phyloP scores from a whole-genome alignment of 169 alveolate species.

The Cryptosporidium sp. region DNA sequence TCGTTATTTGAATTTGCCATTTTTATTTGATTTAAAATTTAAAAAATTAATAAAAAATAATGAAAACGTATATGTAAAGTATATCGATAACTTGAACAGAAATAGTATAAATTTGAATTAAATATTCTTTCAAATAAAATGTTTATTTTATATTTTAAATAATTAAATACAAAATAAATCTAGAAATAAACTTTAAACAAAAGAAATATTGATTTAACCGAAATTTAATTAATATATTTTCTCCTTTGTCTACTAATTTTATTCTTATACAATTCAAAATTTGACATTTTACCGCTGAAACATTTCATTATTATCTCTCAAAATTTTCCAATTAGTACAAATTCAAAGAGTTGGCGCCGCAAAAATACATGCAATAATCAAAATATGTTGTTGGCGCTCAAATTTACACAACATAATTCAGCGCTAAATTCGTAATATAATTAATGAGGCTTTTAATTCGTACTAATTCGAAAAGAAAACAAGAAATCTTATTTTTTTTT shows the following conservation, averaged over 20 bases:
- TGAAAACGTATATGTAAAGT: not conserved
- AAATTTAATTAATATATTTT: not conserved
- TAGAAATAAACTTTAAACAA: too few species aligned
- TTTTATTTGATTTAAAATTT: not conserved
- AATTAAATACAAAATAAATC: not conserved
- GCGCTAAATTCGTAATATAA: not conserved
- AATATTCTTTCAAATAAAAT: too few species aligned
- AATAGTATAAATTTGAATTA: too few species aligned
- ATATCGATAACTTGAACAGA: not conserved
- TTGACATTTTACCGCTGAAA: conserved; percentile 19
- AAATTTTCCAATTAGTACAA: not conserved
- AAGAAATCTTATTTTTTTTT: too few species aligned
- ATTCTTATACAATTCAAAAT: not conserved
- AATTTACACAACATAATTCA: not conserved
- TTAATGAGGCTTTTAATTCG: too few species aligned
- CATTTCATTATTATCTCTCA: not conserved
- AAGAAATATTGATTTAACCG: not conserved
- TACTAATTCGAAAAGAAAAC: not conserved
- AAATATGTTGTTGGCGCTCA: not conserved
- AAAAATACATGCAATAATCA: not conserved
- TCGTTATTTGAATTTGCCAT: not conserved
- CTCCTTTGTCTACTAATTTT: not conserved
- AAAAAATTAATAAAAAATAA: too few species aligned
- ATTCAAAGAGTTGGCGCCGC: not conserved
- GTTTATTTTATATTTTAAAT: too few species aligned